These are phyloP conservation scores for Backusella tuberculispora DNA, from an alignment of 192 early-diverging fungal species.

Conservation along the genomic window DNA sequence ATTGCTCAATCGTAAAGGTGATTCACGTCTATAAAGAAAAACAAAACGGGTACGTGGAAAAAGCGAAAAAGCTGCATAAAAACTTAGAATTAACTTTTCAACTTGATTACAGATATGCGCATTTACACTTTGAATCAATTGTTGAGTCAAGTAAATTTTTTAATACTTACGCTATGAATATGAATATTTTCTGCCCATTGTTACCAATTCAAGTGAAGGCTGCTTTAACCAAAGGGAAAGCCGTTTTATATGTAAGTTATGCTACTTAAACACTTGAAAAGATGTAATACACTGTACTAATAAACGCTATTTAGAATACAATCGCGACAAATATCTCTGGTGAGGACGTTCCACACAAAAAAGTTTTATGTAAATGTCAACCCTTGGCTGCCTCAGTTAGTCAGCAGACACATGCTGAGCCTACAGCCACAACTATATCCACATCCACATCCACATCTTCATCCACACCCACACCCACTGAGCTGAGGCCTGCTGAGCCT, in stretches of 20 bases:
- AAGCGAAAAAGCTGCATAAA: no score
- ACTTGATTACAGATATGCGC: no score
- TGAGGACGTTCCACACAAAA: not conserved
- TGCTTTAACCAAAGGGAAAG: slow-evolving; percentile 6
- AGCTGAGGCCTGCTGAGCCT: not conserved
- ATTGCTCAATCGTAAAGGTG: no score
- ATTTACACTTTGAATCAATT: slow-evolving; percentile 6
- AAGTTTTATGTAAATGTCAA: not conserved
- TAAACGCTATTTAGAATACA: slow-evolving; percentile 18
- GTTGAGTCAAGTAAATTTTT: slow-evolving; percentile 1
- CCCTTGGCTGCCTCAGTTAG: no score
- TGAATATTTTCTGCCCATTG: slow-evolving; percentile 10
- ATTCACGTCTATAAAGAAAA: no score
- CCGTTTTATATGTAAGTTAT: slow-evolving; percentile 6
- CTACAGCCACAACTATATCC: slow-evolving; percentile 8
- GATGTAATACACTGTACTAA: slow-evolving; percentile 15
- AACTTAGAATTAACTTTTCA: no score
- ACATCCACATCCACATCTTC: not conserved
- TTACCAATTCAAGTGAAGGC: slow-evolving; percentile 19
- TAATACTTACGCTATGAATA: slow-evolving; percentile 16
- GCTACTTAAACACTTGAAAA: slow-evolving; percentile 21
- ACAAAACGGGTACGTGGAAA: not conserved
- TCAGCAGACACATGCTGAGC: not conserved
- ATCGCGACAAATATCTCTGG: slow-evolving; percentile 1
- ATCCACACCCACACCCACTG: slow-evolving; percentile 17